Percentiles rank a stretch among this genome's conserved stretches.
These are phyloP conservation scores for Triticum dicoccoides DNA, from an alignment of 176 grass and related monocot genomes.

Conservation along the genomic window DNA sequence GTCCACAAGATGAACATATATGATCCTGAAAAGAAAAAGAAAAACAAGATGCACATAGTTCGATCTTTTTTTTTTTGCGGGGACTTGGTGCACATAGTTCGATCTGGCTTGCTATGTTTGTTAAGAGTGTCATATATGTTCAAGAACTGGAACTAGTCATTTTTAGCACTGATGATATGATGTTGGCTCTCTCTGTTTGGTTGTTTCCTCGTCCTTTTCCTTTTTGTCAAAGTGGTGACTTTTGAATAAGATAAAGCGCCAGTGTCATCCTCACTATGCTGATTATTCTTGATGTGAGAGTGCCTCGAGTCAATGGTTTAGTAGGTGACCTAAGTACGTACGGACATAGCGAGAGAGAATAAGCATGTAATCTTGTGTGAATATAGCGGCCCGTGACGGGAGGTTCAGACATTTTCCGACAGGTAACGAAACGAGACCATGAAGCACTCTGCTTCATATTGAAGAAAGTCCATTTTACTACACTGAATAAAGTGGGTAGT, in stretches of 20 bases:
- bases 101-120: background rate
- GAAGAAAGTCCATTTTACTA: no score
- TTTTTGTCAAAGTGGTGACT: background rate
- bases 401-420: background rate
- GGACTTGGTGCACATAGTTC: background rate
- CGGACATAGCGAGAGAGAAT: background rate
- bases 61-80: background rate
- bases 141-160: background rate
- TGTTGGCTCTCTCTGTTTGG: background rate
- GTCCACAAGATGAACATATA: no score
- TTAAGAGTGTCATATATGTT: background rate
- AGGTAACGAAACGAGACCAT: background rate
- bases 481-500: no score
- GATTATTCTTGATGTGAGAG: background rate
- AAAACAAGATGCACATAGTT: background rate
- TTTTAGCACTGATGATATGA: background rate
- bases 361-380: background rate
- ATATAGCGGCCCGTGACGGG: background rate
- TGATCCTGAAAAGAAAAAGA: no score
- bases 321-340: background rate
- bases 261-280: no score
- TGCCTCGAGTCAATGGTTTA: background rate
- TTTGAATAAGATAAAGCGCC: background rate
- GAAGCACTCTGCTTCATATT: background rate
- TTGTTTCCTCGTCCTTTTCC: background rate